Evolutionary conservation across 805 yeast genomes (phyloP).

Genomic region (Myxozyma udenii): DNA sequence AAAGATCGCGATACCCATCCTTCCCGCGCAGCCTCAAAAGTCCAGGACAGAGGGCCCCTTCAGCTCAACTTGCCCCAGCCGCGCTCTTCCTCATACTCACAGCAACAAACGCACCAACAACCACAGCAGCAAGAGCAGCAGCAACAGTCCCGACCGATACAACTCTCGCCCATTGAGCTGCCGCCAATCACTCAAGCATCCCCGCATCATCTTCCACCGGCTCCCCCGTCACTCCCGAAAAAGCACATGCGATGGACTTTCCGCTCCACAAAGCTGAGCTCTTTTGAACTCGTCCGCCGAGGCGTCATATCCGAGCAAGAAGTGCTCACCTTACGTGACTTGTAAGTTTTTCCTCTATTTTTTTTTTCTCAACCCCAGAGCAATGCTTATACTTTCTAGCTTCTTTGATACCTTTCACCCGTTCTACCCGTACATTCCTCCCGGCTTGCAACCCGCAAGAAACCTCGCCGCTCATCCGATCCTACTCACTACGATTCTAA

Average conservation of each 20-base stretch:
- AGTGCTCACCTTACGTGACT: conserved; percentile 34
- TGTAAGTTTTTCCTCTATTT: conserved; percentile 7
- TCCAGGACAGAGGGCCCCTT: no score
- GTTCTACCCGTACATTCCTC: conserved; percentile 82
- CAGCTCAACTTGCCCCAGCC: no score
- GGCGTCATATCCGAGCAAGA: conserved; percentile 56
- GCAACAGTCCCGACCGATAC: no score
- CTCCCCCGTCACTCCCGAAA: no score
- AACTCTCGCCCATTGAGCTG: no score
- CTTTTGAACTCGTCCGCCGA: conserved; percentile 33
- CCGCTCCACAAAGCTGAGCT: conserved; percentile 21
- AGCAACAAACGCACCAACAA: no score
- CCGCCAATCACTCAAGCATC: no score
- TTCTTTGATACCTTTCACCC: conserved; percentile 84
- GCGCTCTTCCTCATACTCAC: no score
- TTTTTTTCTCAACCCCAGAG: conserved; percentile 34
- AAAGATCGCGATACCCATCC: no score
- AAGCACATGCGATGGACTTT: conserved; percentile 24
- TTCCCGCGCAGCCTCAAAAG: no score
- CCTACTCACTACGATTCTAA: conserved; percentile 71
- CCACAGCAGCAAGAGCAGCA: neutral
- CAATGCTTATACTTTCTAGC: conserved; percentile 47
- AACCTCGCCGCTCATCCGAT: conserved; percentile 76
- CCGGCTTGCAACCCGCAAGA: conserved; percentile 62
- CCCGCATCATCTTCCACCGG: no score